Percentiles rank a stretch among this genome's conserved stretches.
Conservation (phyloP, 148 eudicot species). For the Salicornia ramosissima region DNA sequence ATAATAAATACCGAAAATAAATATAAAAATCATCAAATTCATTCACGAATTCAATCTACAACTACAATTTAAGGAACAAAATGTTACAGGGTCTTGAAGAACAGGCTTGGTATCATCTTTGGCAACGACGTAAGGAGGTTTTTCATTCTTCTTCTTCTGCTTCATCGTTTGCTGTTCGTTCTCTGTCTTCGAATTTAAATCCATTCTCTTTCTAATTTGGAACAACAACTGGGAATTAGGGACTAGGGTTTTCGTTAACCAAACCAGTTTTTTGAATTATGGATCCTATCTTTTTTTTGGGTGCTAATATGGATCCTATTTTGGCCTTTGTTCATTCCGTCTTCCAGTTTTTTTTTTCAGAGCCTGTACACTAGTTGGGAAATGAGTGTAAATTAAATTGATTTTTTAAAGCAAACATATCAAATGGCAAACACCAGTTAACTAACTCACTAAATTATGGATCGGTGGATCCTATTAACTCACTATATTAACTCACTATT, state of each 20-base stretch:
- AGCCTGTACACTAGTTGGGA: no score
- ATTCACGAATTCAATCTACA: background rate
- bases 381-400: no score
- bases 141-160: slow-evolving; percentile 19
- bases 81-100: slow-evolving; percentile 61
- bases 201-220: slow-evolving; percentile 22
- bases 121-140: slow-evolving; percentile 53
- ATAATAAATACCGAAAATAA: slow-evolving; percentile 8
- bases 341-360: background rate
- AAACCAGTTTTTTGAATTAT: background rate
- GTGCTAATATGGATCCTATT: background rate
- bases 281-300: no score
- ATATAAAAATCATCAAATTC: background rate
- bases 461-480: no score
- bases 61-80: background rate
- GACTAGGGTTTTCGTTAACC: slow-evolving; percentile 8
- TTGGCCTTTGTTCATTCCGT: background rate
- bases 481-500: no score
- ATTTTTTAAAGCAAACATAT: no score
- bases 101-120: slow-evolving; percentile 73
- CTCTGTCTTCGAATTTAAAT: slow-evolving; percentile 14
- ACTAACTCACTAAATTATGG: no score
- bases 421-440: no score
- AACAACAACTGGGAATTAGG: background rate
- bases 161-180: slow-evolving; percentile 6